Evolutionary conservation across 2,329 filamentous ascomycete species (phyloP).

Genomic region (Phialophora chinensis): DNA sequence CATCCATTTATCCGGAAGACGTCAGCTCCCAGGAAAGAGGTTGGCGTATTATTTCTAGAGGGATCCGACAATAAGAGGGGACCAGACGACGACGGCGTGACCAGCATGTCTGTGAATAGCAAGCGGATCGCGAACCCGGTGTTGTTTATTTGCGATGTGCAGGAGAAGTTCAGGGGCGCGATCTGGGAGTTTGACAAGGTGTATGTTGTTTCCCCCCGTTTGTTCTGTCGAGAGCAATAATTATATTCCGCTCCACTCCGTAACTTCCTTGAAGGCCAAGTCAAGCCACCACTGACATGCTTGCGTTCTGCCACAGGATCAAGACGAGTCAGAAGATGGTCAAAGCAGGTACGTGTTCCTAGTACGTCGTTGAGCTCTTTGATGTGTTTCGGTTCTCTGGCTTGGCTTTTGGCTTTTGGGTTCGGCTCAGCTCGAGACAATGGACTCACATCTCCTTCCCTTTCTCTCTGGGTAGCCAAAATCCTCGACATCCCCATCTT

Average conservation of each 20-base stretch:
- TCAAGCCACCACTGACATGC: neutral
- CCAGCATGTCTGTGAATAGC: neutral
- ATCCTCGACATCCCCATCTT: conserved; percentile 77
- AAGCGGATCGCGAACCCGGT: conserved; percentile 53
- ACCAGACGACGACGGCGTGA: neutral
- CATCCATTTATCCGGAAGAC: neutral
- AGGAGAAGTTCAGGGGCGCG: conserved; percentile 85
- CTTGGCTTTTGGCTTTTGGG: neutral
- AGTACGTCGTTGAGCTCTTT: neutral
- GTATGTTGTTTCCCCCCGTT: conserved; percentile 53
- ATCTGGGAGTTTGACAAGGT: conserved; percentile 87
- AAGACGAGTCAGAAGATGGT: conserved; percentile 67
- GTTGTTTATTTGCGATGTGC: conserved; percentile 77
- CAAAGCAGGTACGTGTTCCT: conserved; percentile 53
- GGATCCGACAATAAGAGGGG: neutral
- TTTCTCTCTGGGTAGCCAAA: conserved; percentile 45
- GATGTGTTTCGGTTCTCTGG: neutral
- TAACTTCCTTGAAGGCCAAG: neutral
- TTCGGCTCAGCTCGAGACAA: neutral
- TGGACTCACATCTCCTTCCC: conserved; percentile 39
- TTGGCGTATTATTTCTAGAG: neutral
- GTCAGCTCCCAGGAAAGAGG: neutral
- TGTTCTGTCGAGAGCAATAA: neutral
- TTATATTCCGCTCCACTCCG: neutral
- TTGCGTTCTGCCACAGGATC: conserved; percentile 9